Evolutionary conservation across 352 stramenopile genomes (phyloP).

Genomic region (Phytophthora nicotianae): DNA sequence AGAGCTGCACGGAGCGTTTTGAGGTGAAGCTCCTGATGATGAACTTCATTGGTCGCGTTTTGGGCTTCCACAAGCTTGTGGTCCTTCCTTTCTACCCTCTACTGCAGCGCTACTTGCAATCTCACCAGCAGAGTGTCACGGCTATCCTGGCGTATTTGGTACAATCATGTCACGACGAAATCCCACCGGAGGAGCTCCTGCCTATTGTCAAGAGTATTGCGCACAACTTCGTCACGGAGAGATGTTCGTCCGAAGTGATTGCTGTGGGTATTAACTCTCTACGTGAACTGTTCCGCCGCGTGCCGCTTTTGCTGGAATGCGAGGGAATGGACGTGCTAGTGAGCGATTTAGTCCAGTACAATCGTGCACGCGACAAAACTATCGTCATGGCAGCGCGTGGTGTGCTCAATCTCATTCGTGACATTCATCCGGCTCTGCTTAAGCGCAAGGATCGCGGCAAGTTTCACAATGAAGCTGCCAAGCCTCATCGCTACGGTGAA

Average conservation of each 20-base stretch:
- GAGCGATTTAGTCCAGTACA: conserved; percentile 96
- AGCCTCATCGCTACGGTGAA: conserved; percentile 92
- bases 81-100: conserved; percentile 97
- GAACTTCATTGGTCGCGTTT: conserved; percentile 97
- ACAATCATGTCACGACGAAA: conserved; percentile 97
- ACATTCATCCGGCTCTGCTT: conserved; percentile 95
- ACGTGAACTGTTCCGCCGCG: conserved; percentile 94
- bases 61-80: conserved; percentile 98
- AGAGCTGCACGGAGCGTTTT: conserved; percentile 89
- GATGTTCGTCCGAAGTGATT: conserved; percentile 95
- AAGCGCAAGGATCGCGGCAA: conserved; percentile 97
- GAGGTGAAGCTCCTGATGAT: conserved; percentile 98
- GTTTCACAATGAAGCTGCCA: conserved; percentile 80
- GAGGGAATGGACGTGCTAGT: conserved; percentile 91
- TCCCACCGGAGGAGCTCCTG: conserved; percentile 97
- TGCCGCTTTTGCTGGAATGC: conserved; percentile 95
- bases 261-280: conserved; percentile 98
- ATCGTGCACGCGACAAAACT: conserved; percentile 95
- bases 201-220: conserved; percentile 97
- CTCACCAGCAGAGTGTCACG: conserved; percentile 91
- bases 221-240: conserved; percentile 98
- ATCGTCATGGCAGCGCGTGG: conserved; percentile 96
- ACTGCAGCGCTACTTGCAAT: conserved; percentile 93
- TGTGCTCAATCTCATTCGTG: conserved; percentile 97
- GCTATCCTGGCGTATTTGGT: conserved; percentile 97